Percentiles rank a stretch among this genome's conserved stretches.
Conservation (phyloP, 371 early-diverging fungal species). For the Mortierella sp. region DNA sequence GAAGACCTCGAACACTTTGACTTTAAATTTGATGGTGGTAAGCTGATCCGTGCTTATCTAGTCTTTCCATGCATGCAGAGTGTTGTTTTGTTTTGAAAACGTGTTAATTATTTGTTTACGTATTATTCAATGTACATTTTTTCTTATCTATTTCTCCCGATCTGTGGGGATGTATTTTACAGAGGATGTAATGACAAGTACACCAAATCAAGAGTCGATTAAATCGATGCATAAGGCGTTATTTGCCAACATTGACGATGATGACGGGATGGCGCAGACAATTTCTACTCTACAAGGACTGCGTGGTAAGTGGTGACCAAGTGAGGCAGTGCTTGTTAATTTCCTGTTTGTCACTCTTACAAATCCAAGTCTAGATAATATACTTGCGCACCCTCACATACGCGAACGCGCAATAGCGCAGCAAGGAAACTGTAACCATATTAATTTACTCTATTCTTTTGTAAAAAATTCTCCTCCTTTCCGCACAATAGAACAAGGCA, state of each 20-base stretch:
- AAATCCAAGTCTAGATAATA: background rate
- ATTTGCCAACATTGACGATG: slow-evolving; percentile 72
- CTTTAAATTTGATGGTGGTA: slow-evolving; percentile 19
- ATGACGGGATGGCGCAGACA: slow-evolving; percentile 76
- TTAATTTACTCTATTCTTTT: background rate
- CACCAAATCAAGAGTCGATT: slow-evolving; percentile 64
- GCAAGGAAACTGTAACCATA: background rate
- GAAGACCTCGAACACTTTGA: slow-evolving; percentile 27
- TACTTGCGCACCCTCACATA: background rate
- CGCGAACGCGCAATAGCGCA: background rate
- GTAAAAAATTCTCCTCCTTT: background rate
- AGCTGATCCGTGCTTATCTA: background rate
- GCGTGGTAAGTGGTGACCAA: slow-evolving; percentile 61
- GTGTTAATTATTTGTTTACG: background rate
- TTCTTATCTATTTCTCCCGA: background rate
- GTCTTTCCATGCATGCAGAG: background rate
- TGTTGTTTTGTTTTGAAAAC: background rate
- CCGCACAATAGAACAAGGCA: slow-evolving; percentile 64
- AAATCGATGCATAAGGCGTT: slow-evolving; percentile 64
- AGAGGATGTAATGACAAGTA: background rate
- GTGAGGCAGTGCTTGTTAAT: background rate
- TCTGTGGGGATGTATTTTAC: background rate
- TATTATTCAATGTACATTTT: background rate
- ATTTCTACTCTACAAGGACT: slow-evolving; percentile 65
- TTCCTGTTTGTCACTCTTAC: background rate